phyloP scores from a whole-genome alignment of 2,329 filamentous ascomycete species.

The Diaporthe ilicicola region DNA sequence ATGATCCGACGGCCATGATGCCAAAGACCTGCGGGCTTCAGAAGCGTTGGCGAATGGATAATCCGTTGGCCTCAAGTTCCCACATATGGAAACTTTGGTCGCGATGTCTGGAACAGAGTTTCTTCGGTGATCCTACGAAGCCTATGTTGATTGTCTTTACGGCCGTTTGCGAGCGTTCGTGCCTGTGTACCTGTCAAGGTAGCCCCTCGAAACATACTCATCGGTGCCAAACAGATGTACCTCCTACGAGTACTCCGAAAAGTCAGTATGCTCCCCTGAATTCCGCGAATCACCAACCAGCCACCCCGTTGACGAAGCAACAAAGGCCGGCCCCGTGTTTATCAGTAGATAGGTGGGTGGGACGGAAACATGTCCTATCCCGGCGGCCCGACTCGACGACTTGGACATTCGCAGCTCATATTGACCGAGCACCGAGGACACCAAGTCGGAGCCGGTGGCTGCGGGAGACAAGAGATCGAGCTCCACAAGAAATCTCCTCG shows the following conservation, averaged over 20 bases:
- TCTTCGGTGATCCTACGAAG: neutral
- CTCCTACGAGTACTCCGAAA: neutral
- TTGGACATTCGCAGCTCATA: neutral
- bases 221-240: neutral
- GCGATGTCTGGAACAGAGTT: neutral
- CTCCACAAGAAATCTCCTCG: neutral
- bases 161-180: neutral
- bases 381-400: neutral
- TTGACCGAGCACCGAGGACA: neutral
- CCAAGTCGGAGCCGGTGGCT: neutral
- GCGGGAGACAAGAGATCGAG: neutral
- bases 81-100: neutral
- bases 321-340: neutral
- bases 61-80: neutral
- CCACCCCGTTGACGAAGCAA: neutral
- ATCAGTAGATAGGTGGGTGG: neutral
- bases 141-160: neutral
- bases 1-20: neutral
- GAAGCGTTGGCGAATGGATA: neutral
- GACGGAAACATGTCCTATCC: slow-evolving; percentile 5
- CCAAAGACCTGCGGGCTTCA: neutral
- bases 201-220: neutral
- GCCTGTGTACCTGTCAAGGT: no score
- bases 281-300: neutral
- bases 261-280: neutral